Base-by-base conservation (phyloP, 306 rosid genomes). In the Macrotyloma uniflorum region DNA sequence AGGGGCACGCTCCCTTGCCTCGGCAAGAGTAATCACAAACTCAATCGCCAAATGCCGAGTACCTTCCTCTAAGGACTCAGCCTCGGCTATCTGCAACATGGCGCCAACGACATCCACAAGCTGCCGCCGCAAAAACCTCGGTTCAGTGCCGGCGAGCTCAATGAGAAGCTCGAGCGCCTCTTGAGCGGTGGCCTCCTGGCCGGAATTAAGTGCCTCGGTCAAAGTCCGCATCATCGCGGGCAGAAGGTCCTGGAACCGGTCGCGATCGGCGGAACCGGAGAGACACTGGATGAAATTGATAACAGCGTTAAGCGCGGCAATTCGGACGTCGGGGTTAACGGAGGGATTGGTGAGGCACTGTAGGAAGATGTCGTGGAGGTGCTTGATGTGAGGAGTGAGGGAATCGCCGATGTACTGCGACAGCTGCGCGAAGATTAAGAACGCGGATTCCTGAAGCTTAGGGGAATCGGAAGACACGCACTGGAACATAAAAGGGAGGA, bases 1-100 rank as follows among this genome's bases (percentile, higher is more conserved):
- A 0, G 98, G 98, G 0, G 98, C 98, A 0, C 98, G 83, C 82
- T 94, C 97, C 71, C 98, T 92, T 0, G 98, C 98, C 91, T 94
- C 98, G 0, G 98, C 97, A 0, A 94, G 91, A 1, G 98, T 92
- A 54, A 94, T 92, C 28, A 94, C 98, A 54, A 94, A 94, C 88
- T 94, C 98, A 24, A 94, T 89, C 4, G 98, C 97, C 92, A 94
- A 79, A 62, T 94, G 98, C 66, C 98, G 74, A 0, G 98, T 92
- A 46, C 97, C 97, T 83, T 94, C 97, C 68, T 94, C 98, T 83
- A 92, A 62, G 0, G 96, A 85, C 57, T 92, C 96, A 0, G 98
- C 98, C 83, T 94, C 98, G 0, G 97, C 97, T 78, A 94, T 90
- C 82, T 94, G 98, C 76, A 94, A 62, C 98, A 94, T 94, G 1